Percentiles rank a stretch among this genome's conserved stretches.
These are phyloP conservation scores for Tremella mesenterica DNA, from an alignment of 768 basidiomycete genomes.

Conservation along the genomic window DNA sequence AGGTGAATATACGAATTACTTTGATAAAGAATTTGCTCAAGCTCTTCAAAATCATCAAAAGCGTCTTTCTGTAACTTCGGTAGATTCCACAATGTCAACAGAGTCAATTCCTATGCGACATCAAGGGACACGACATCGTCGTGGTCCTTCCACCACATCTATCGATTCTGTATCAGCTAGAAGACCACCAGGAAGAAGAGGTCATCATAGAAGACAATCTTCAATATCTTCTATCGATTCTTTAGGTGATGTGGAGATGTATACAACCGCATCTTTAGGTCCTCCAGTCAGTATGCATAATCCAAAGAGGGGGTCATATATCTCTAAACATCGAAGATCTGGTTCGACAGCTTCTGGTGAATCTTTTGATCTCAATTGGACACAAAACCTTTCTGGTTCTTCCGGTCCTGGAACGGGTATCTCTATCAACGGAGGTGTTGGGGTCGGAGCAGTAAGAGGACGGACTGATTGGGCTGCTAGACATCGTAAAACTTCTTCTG, in stretches of 20 bases:
- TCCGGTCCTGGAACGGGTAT: no score
- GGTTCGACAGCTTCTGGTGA: constrained; percentile 16
- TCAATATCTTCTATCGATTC: constrained; percentile 32
- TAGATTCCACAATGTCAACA: neutral
- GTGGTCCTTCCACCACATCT: no score
- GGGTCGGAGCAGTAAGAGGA: no score
- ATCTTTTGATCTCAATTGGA: no score
- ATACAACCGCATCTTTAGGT: constrained; percentile 5
- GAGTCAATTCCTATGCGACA: no score
- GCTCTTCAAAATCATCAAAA: neutral
- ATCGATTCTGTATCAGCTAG: no score
- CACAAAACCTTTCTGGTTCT: no score
- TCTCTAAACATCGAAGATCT: constrained; percentile 28
- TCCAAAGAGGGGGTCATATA: constrained; percentile 15
- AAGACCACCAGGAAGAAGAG: constrained; percentile 9
- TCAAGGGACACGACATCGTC: no score
- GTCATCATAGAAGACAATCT: constrained; percentile 30
- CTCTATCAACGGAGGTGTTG: no score
- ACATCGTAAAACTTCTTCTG: constrained; percentile 29
- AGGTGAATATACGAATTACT: constrained; percentile 38
- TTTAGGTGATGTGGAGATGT: constrained; percentile 10
- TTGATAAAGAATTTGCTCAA: constrained; percentile 35
- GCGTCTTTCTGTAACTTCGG: neutral
- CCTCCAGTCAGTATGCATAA: constrained; percentile 28
- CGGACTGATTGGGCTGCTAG: constrained; percentile 33